Conservation (phyloP, 2,329 filamentous ascomycete genomes). For the Colletotrichum neosansevieriae region DNA sequence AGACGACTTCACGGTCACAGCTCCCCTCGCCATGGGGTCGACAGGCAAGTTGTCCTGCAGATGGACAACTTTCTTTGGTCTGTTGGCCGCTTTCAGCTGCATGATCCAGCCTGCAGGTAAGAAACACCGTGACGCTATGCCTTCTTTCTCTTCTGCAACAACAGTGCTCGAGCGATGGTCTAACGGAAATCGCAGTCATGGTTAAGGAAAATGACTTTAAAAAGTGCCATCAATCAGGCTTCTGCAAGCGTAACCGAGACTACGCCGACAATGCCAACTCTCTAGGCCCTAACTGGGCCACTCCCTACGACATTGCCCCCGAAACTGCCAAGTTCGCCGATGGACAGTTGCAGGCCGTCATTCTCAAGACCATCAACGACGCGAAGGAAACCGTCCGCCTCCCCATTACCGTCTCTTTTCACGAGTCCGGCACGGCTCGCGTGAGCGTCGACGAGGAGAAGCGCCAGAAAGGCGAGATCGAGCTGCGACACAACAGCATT, state of each 20-base stretch:
- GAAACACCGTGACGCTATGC: constrained; percentile 44
- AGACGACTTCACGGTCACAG: constrained; percentile 22
- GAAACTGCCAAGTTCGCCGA: constrained; percentile 81
- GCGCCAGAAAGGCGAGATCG: constrained; percentile 88
- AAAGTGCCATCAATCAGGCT: constrained; percentile 93
- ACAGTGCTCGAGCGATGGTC: neutral
- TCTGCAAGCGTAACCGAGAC: constrained; percentile 94
- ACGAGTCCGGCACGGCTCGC: constrained; percentile 88
- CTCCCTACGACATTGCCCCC: constrained; percentile 83
- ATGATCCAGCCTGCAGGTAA: constrained; percentile 75
- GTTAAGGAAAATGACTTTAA: constrained; percentile 99
- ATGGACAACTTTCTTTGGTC: constrained; percentile 74
- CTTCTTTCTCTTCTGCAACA: neutral
- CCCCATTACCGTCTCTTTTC: constrained; percentile 87
- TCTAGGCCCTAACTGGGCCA: constrained; percentile 75
- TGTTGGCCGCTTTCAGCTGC: constrained; percentile 69
- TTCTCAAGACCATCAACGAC: constrained; percentile 82
- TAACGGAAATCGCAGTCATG: constrained; percentile 64
- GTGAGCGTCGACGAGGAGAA: constrained; percentile 93
- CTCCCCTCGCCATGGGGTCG: constrained; percentile 61
- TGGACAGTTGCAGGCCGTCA: constrained; percentile 81
- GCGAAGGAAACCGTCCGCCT: constrained; percentile 79
- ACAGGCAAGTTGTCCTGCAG: constrained; percentile 63
- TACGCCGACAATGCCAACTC: constrained; percentile 83
- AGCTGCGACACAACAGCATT: constrained; percentile 85